phyloP scores from a whole-genome alignment of 73 alveolate species.

The Loxodes magnus region DNA sequence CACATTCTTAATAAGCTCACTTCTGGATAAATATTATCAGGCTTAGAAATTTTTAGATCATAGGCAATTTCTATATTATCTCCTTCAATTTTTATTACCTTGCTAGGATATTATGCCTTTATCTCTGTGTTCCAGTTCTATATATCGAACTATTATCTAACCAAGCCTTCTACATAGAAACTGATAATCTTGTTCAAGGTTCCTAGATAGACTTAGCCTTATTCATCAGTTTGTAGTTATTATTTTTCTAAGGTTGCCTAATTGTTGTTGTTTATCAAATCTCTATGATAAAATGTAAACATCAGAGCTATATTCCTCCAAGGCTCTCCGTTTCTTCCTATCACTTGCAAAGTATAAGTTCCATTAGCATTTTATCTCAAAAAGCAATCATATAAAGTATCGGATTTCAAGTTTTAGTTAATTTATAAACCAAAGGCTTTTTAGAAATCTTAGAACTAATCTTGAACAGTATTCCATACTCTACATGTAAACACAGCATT shows the following conservation, averaged over 20 bases:
- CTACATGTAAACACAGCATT: too few relatives aligned
- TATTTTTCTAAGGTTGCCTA: not conserved
- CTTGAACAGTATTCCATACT: too few relatives aligned
- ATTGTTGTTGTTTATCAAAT: not conserved
- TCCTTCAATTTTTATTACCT: too few relatives aligned
- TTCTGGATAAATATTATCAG: too few relatives aligned
- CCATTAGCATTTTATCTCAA: not conserved
- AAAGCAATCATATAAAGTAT: not conserved
- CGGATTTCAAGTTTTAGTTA: too few relatives aligned
- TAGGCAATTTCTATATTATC: too few relatives aligned
- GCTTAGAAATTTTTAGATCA: too few relatives aligned
- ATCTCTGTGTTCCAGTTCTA: not conserved
- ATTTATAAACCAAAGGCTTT: too few relatives aligned
- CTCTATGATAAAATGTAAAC: not conserved
- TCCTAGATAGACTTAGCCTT: conserved; percentile 18
- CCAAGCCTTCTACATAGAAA: not conserved
- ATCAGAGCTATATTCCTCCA: not conserved
- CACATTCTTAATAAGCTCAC: too few relatives aligned
- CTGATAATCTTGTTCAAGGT: not conserved
- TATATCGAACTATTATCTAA: not conserved
- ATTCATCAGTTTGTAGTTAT: conserved; percentile 11
- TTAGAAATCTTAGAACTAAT: too few relatives aligned
- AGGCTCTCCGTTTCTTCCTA: conserved; percentile 7
- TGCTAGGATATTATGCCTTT: too few relatives aligned
- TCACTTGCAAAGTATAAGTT: not conserved